Evolutionary conservation across 23 red algal species (phyloP), one percentile per base, ranked within the genome.

Genomic region (Chondrus crispus): DNA sequence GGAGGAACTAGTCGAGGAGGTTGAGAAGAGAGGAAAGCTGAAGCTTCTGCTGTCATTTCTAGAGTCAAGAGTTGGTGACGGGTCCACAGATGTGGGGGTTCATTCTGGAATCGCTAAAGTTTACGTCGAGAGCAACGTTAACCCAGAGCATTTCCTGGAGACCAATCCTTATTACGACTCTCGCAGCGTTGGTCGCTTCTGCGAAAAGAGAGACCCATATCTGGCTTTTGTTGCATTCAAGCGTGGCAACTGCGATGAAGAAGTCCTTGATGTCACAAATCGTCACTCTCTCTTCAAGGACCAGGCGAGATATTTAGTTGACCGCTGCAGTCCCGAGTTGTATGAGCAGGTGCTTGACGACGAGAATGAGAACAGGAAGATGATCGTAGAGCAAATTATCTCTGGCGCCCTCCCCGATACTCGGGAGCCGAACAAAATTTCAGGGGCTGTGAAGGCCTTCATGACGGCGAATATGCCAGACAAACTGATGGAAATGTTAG

Each of bases 81-180:
- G 97, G 66, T 85, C 90, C n/a, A 96, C 91, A 18, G 97, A 99
- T 75, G 84, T 84, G 20, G 91, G 83, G 47, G 97, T 99, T 32
- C 97, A 99, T 62, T 94, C 97, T 58, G 97, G 93, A 63, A 79
- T 99, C 29, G 97, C 97, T 43, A 99, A 99, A 74, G 84, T 90
- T 18, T 99, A 99, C 64, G 92, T 99, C 2, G 97, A 99, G 57
- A 87, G 88, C 58, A 99, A 99, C 80, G 95, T 96, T 53, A 99
- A 96, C 47, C 94, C 97, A 20, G 94, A 99, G 71, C 97, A 99
- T 76, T 99, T 99, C 75, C 80, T 99, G 58, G 94, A 95, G 54
- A 99, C 94, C 14, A 99, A 99, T 85, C 72, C 90, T 10, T 99
- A 96, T 53, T 99, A 99, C 78, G 97, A 99, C 80, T 87, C 94